These are phyloP conservation scores for Podaxis rugospora DNA, from an alignment of 768 basidiomycete species.

Conservation along the genomic window DNA sequence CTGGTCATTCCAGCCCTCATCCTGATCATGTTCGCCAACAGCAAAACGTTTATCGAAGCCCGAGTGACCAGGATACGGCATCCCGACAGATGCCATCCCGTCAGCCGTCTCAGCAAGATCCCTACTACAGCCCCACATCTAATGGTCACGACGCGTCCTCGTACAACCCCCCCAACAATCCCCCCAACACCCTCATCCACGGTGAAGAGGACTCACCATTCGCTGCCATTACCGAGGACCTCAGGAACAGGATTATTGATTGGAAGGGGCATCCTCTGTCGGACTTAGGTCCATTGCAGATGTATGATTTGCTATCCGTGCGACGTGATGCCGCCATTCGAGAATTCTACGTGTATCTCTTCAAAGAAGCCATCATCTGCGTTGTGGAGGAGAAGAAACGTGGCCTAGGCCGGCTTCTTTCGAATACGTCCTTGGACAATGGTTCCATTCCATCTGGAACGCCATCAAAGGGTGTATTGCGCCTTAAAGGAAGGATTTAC, in stretches of 20 bases:
- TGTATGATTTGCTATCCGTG: slow-evolving; percentile 90
- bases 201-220: slow-evolving; percentile 76
- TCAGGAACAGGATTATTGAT: slow-evolving; percentile 86
- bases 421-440: slow-evolving; percentile 54
- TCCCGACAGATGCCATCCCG: slow-evolving; percentile 9
- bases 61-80: slow-evolving; percentile 3
- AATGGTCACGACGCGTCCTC: slow-evolving; percentile 22
- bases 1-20: slow-evolving; percentile 40
- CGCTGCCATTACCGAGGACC: slow-evolving; percentile 79
- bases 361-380: slow-evolving; percentile 97
- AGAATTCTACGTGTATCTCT: slow-evolving; percentile 95
- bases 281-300: slow-evolving; percentile 82
- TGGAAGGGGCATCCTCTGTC: slow-evolving; percentile 95
- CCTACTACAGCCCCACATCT: slow-evolving; percentile 27
- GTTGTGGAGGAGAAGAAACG: slow-evolving; percentile 96
- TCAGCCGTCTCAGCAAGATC: slow-evolving; percentile 22
- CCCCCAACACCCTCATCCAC: slow-evolving; percentile 30
- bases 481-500: slow-evolving; percentile 94
- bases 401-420: slow-evolving; percentile 69
- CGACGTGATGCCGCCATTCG: slow-evolving; percentile 85
- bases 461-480: slow-evolving; percentile 65
- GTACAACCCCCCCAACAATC: slow-evolving; percentile 20
- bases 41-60: slow-evolving; percentile 14
- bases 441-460: slow-evolving; percentile 36
- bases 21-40: slow-evolving; percentile 21